Evolutionary conservation across 345 rosid genomes (phyloP).

Genomic region (Syzygium oleosum): DNA sequence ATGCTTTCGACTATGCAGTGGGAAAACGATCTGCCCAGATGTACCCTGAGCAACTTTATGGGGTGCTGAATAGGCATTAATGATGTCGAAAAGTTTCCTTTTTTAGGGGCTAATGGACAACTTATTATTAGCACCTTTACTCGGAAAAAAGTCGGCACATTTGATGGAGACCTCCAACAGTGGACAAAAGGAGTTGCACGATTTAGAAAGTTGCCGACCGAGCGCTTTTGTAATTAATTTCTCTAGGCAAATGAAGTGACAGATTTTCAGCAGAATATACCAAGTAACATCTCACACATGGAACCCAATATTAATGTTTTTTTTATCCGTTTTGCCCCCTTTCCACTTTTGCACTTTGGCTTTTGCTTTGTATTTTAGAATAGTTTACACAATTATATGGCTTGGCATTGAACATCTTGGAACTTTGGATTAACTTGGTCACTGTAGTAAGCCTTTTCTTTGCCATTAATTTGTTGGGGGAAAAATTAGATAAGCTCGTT

Average conservation of each 20-base stretch:
- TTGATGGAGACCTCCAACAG: background rate
- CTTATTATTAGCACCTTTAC: background rate
- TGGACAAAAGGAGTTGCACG: background rate
- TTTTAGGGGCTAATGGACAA: background rate
- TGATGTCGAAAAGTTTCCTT: background rate
- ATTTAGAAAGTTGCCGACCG: background rate
- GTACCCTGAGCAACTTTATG: background rate
- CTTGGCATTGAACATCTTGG: background rate
- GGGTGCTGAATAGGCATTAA: background rate
- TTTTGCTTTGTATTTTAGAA: background rate
- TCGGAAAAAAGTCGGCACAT: background rate
- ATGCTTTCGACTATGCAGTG: background rate
- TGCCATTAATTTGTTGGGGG: background rate
- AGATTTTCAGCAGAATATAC: background rate
- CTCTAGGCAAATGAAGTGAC: background rate
- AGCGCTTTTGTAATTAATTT: background rate
- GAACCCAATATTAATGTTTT: background rate
- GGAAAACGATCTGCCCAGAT: background rate
- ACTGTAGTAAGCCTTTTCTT: background rate
- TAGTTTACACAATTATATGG: background rate
- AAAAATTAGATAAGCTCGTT: background rate
- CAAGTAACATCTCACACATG: background rate
- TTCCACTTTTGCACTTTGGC: background rate
- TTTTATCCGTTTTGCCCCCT: background rate
- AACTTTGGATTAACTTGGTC: background rate